Percentiles rank a stretch among this genome's conserved stretches.
Evolutionary conservation across 768 basidiomycete species (phyloP).

Genomic region (Pleurotus pulmonarius): DNA sequence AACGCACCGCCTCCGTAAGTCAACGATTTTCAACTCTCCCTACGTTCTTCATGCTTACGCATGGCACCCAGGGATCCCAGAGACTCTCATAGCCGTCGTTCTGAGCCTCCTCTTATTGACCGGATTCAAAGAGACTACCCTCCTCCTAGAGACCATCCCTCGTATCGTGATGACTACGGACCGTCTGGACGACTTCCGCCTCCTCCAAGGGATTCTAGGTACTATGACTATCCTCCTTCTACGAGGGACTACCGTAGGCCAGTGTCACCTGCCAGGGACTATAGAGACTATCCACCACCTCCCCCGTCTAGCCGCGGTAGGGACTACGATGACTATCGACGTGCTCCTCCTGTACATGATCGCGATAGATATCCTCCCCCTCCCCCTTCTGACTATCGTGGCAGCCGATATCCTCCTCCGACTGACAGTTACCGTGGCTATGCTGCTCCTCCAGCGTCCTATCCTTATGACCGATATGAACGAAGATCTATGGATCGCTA

Average conservation of each 20-base stretch:
- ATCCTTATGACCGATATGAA: conserved; percentile 62
- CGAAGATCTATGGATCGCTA: conserved; percentile 52
- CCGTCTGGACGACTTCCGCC: conserved; percentile 39
- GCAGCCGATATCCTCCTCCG: conserved; percentile 56
- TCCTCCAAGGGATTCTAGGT: conserved; percentile 45
- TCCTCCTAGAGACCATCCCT: conserved; percentile 30
- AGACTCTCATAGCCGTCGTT: conserved; percentile 36
- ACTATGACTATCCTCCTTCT: conserved; percentile 58
- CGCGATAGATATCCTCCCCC: conserved; percentile 53
- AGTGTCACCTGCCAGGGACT: conserved; percentile 60
- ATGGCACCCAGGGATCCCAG: conserved; percentile 14
- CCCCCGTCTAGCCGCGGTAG: conserved; percentile 43
- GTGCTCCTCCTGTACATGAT: conserved; percentile 36
- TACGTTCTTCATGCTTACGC: background rate
- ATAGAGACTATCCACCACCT: conserved; percentile 55
- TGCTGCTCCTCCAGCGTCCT: conserved; percentile 42
- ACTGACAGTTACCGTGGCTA: conserved; percentile 53
- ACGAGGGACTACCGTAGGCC: conserved; percentile 59
- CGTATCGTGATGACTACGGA: conserved; percentile 54
- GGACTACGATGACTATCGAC: conserved; percentile 71
- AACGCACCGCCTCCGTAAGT: conserved; percentile 31
- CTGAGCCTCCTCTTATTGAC: conserved; percentile 53
- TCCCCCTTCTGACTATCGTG: conserved; percentile 43
- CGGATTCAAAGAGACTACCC: conserved; percentile 58
- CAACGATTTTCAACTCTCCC: conserved; percentile 40